These are phyloP conservation scores for Pyrenophora graminea DNA, from an alignment of 2,329 filamentous ascomycete genomes.

Conservation along the genomic window DNA sequence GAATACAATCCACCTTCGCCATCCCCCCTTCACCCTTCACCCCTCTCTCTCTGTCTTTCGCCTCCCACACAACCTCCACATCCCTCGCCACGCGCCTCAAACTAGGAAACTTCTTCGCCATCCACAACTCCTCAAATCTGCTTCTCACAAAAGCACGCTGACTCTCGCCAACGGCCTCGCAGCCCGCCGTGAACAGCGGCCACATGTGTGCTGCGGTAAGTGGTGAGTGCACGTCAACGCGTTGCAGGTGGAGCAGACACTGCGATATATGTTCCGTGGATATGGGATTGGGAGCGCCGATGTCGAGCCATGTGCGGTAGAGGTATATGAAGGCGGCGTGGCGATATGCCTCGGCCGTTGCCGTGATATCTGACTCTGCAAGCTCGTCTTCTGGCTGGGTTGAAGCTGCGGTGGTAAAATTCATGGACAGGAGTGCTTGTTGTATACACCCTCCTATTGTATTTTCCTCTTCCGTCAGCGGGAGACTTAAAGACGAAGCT, in stretches of 20 bases:
- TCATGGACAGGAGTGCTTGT: slow-evolving; percentile 22
- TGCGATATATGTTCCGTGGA: slow-evolving; percentile 34
- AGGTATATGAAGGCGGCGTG: slow-evolving; percentile 43
- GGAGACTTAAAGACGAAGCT: neutral
- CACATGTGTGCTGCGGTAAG: slow-evolving; percentile 37
- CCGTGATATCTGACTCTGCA: slow-evolving; percentile 18
- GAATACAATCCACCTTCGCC: slow-evolving; percentile 39
- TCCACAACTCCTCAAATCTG: slow-evolving; percentile 33
- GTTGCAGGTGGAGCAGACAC: slow-evolving; percentile 26
- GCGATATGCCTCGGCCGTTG: slow-evolving; percentile 36
- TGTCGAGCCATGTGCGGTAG: slow-evolving; percentile 38
- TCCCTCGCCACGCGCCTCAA: slow-evolving; percentile 33
- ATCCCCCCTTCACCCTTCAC: slow-evolving; percentile 29
- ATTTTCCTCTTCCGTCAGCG: slow-evolving; percentile 26
- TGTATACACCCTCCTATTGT: slow-evolving; percentile 25
- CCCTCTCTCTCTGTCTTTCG: slow-evolving; percentile 32
- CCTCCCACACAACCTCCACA: slow-evolving; percentile 36
- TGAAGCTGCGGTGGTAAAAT: slow-evolving; percentile 6
- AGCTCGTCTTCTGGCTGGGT: neutral
- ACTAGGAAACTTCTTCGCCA: slow-evolving; percentile 29
- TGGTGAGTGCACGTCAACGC: slow-evolving; percentile 24
- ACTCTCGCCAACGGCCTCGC: slow-evolving; percentile 26
- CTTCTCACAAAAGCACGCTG: slow-evolving; percentile 33
- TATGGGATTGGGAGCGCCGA: slow-evolving; percentile 38
- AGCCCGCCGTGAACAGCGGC: slow-evolving; percentile 41